phyloP scores from a whole-genome alignment of 768 basidiomycete species.

The Mycena chlorophos region DNA sequence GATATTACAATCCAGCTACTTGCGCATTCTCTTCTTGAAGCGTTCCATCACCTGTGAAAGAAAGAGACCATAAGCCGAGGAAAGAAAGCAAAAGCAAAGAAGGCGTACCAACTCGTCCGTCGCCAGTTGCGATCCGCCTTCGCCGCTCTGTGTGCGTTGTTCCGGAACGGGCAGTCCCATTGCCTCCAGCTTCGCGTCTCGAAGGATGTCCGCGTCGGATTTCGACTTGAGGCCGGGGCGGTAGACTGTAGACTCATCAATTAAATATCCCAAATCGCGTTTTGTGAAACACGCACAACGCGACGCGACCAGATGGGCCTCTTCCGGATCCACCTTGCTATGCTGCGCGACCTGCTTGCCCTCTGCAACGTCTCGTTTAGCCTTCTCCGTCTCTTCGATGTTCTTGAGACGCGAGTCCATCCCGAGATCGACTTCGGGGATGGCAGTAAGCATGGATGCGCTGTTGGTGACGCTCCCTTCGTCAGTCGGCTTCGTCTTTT shows the following conservation, averaged over 20 bases:
- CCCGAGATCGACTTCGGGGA: conserved; percentile 96
- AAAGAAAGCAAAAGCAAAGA: neutral
- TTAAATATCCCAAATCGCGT: neutral
- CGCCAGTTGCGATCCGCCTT: conserved; percentile 74
- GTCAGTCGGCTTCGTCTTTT: conserved; percentile 62
- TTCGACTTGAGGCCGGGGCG: conserved; percentile 80
- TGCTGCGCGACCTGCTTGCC: conserved; percentile 58
- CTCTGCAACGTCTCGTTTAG: conserved; percentile 83
- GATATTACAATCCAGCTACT: conserved; percentile 42
- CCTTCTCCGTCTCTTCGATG: conserved; percentile 97
- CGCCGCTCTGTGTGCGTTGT: conserved; percentile 46
- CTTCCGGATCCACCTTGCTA: conserved; percentile 53
- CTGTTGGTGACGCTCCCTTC: conserved; percentile 94
- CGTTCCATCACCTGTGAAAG: conserved; percentile 88
- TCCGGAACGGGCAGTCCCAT: conserved; percentile 71
- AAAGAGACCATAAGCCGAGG: conserved; percentile 4
- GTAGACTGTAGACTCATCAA: conserved; percentile 57
- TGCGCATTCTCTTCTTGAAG: conserved; percentile 95
- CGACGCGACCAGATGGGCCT: conserved; percentile 81
- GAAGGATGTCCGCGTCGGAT: conserved; percentile 84
- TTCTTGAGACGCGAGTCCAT: conserved; percentile 98
- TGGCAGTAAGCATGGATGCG: conserved; percentile 93
- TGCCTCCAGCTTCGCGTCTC: conserved; percentile 85
- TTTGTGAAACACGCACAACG: conserved; percentile 64
- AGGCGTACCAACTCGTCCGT: conserved; percentile 79